A percentile compares a stretch with the other conserved stretches of the same genome.
phyloP scores from a whole-genome alignment of 2,329 filamentous ascomycete species.

The Trichoderma koningii region DNA sequence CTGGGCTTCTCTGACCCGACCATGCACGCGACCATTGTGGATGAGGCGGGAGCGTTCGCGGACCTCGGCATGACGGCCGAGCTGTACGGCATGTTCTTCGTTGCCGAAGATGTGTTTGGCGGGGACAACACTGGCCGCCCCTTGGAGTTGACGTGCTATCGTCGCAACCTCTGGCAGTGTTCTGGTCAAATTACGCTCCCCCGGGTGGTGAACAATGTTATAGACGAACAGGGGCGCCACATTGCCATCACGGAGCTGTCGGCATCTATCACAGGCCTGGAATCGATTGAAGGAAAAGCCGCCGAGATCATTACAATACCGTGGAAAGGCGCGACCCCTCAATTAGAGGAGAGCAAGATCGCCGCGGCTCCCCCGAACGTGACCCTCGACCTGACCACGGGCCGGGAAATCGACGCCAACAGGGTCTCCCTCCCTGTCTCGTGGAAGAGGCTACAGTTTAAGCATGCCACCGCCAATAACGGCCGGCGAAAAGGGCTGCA shows the following conservation, averaged over 20 bases:
- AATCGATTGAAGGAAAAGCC: slow-evolving; percentile 87
- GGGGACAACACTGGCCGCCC: slow-evolving; percentile 59
- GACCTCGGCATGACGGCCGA: slow-evolving; percentile 71
- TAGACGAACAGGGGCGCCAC: slow-evolving; percentile 74
- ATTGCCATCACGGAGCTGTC: slow-evolving; percentile 77
- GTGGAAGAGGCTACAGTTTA: slow-evolving; percentile 94
- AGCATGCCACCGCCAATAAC: slow-evolving; percentile 95
- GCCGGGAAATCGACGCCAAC: slow-evolving; percentile 74
- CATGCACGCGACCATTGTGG: slow-evolving; percentile 63
- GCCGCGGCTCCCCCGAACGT: slow-evolving; percentile 56
- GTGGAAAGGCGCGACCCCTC: slow-evolving; percentile 77
- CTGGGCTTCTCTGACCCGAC: slow-evolving; percentile 71
- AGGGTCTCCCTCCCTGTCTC: slow-evolving; percentile 80
- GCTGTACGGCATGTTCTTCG: slow-evolving; percentile 85
- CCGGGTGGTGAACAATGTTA: slow-evolving; percentile 67
- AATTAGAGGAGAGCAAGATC: slow-evolving; percentile 54
- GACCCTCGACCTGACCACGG: slow-evolving; percentile 56
- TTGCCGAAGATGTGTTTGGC: slow-evolving; percentile 78
- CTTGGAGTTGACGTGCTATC: slow-evolving; percentile 89
- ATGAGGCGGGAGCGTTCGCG: slow-evolving; percentile 64
- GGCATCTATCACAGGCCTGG: slow-evolving; percentile 79
- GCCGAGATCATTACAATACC: slow-evolving; percentile 97
- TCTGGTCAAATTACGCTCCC: slow-evolving; percentile 83
- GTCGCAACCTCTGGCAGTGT: slow-evolving; percentile 92
- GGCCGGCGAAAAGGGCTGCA: slow-evolving; percentile 90